Evolutionary conservation across 2,329 filamentous ascomycete genomes (phyloP).

Genomic region (Zymoseptoria crescenta): DNA sequence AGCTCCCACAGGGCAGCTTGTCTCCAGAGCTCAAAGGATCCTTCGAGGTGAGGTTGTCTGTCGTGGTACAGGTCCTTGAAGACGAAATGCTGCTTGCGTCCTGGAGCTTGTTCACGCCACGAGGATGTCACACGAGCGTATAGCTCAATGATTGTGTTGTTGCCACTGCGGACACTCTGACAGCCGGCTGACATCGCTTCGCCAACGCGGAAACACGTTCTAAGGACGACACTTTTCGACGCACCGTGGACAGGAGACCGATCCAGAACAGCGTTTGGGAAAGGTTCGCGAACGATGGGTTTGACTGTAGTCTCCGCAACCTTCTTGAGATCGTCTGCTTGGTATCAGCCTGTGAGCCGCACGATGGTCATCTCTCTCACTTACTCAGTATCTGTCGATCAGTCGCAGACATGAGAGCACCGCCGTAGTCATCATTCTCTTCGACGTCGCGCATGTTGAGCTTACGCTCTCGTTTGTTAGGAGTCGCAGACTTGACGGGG

Average conservation of each 20-base stretch:
- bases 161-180: slow-evolving; percentile 40
- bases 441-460: slow-evolving; percentile 26
- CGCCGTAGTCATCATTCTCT: slow-evolving; percentile 25
- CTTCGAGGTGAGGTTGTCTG: slow-evolving; percentile 47
- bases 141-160: slow-evolving; percentile 50
- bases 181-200: slow-evolving; percentile 49
- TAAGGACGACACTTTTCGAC: slow-evolving; percentile 40
- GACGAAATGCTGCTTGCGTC: slow-evolving; percentile 54
- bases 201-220: slow-evolving; percentile 57
- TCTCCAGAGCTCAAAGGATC: slow-evolving; percentile 42
- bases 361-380: neutral
- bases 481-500: slow-evolving; percentile 5
- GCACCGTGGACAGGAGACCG: slow-evolving; percentile 49
- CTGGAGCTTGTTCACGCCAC: slow-evolving; percentile 39
- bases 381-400: slow-evolving; percentile 21
- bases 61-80: slow-evolving; percentile 56
- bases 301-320: slow-evolving; percentile 15
- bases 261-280: slow-evolving; percentile 44
- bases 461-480: slow-evolving; percentile 18
- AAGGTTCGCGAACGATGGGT: slow-evolving; percentile 46
- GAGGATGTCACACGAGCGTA: slow-evolving; percentile 56
- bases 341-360: slow-evolving; percentile 3
- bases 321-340: slow-evolving; percentile 6
- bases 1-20: slow-evolving; percentile 38
- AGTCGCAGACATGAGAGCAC: slow-evolving; percentile 20